Evolutionary conservation across 371 early-diverging fungal genomes (phyloP).

Genomic region (Mortierella sp.): DNA sequence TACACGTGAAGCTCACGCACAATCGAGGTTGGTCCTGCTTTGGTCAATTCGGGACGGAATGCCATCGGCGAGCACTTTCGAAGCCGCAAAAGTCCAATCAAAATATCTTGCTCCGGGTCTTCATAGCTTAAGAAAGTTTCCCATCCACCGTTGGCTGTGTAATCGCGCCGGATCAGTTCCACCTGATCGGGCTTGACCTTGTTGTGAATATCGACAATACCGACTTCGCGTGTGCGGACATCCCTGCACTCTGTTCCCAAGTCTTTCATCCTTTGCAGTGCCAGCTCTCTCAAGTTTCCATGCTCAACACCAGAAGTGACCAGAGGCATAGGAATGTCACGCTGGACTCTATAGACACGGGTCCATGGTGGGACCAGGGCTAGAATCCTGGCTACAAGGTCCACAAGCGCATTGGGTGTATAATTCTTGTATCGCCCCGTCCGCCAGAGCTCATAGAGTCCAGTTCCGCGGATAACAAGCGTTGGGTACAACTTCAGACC

Average conservation of each 20-base stretch:
- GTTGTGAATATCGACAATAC: constrained; percentile 98
- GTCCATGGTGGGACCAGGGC: constrained; percentile 99
- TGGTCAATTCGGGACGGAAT: constrained; percentile 94
- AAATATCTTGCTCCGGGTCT: constrained; percentile 98
- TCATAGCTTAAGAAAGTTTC: constrained; percentile 99
- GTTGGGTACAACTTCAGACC: constrained; percentile 99
- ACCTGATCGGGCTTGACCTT: constrained; percentile 95
- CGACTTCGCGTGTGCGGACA: constrained; percentile 99
- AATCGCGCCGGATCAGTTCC: constrained; percentile 98
- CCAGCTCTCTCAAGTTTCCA: constrained; percentile 99
- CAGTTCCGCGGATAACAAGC: constrained; percentile 99
- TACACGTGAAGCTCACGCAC: constrained; percentile 99
- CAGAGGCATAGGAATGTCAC: constrained; percentile 99
- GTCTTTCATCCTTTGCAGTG: constrained; percentile 97
- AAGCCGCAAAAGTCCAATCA: constrained; percentile 97
- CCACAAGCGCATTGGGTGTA: constrained; percentile 98
- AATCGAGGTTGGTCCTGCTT: constrained; percentile 85
- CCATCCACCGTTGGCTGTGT: constrained; percentile 99
- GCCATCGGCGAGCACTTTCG: constrained; percentile 94
- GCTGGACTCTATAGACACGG: constrained; percentile 99
- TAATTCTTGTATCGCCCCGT: constrained; percentile 99
- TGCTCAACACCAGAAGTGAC: constrained; percentile 99
- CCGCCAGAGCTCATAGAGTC: constrained; percentile 99
- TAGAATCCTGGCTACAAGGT: constrained; percentile 97
- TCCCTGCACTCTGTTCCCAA: constrained; percentile 98